Evolutionary conservation across 148 eudicot genomes (phyloP).

Genomic region (Vaccinium vitisidaea): DNA sequence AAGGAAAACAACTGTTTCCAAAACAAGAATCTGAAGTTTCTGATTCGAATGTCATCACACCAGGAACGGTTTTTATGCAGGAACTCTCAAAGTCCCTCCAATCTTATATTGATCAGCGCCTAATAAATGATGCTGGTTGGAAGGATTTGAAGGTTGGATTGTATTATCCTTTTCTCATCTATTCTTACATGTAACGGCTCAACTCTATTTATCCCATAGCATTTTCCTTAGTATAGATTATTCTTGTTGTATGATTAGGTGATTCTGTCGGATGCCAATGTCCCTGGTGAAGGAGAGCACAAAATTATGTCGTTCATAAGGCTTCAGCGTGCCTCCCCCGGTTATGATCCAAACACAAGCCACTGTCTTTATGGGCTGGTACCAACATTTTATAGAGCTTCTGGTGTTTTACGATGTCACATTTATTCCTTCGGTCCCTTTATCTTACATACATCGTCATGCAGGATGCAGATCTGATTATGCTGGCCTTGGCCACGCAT

Average conservation of each 20-base stretch:
- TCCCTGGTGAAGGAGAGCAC: slow-evolving; percentile 61
- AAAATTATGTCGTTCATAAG: slow-evolving; percentile 50
- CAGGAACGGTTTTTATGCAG: slow-evolving; percentile 50
- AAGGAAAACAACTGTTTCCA: slow-evolving; percentile 37
- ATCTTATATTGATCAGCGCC: slow-evolving; percentile 26
- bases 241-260: slow-evolving; percentile 25
- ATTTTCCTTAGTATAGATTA: background rate
- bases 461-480: slow-evolving; percentile 53
- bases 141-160: slow-evolving; percentile 34
- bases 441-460: background rate
- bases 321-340: slow-evolving; percentile 31
- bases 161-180: background rate
- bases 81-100: slow-evolving; percentile 33
- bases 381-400: background rate
- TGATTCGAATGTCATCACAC: slow-evolving; percentile 49
- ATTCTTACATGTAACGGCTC: background rate
- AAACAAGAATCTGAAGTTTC: slow-evolving; percentile 33
- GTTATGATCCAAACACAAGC: slow-evolving; percentile 37
- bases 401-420: background rate
- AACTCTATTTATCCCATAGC: background rate
- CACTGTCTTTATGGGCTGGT: slow-evolving; percentile 55
- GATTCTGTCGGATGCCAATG: slow-evolving; percentile 44
- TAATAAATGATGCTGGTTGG: slow-evolving; percentile 35
- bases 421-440: background rate
- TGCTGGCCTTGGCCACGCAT: slow-evolving; percentile 49